Percentiles rank a stretch among this genome's conserved stretches.
Conservation (phyloP, 1,284 basidiomycete genomes). For the Trichosporon sp. region DNA sequence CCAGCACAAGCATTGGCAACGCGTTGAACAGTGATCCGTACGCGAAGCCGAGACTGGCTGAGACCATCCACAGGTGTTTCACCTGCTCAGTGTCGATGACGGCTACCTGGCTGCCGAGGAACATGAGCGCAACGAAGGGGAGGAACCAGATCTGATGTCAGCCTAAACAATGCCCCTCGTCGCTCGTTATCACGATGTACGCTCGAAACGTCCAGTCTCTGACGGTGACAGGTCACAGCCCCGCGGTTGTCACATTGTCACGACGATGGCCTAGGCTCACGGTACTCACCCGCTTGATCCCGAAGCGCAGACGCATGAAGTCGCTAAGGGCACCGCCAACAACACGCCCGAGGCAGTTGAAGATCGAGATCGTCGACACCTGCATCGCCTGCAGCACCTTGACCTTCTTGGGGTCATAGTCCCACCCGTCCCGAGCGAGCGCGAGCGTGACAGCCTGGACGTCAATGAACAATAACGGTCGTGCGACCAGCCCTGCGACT, state of each 20-base stretch:
- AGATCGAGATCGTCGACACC: constrained; percentile 80
- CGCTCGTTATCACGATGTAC: neutral
- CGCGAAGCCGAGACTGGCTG: constrained; percentile 68
- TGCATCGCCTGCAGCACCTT: constrained; percentile 79
- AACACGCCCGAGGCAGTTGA: constrained; percentile 80
- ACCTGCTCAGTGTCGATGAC: constrained; percentile 66
- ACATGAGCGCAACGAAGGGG: constrained; percentile 66
- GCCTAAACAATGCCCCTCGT: neutral
- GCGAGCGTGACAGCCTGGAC: constrained; percentile 75
- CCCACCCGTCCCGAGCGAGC: constrained; percentile 68
- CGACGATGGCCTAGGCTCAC: neutral
- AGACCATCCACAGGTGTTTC: constrained; percentile 72
- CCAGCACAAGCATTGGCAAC: constrained; percentile 73
- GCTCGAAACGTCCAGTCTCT: neutral
- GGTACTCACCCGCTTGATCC: constrained; percentile 61
- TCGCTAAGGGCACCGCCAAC: constrained; percentile 81
- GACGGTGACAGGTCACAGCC: neutral
- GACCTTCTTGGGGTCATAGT: constrained; percentile 68
- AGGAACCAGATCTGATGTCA: constrained; percentile 63
- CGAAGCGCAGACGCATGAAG: constrained; percentile 64
- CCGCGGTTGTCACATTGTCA: neutral
- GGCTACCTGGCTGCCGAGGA: constrained; percentile 70
- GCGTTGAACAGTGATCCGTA: constrained; percentile 80
- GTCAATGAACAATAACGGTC: constrained; percentile 14
- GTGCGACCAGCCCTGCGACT: neutral